A percentile compares a stretch with the other conserved stretches of the same genome.
These are phyloP conservation scores for Pneumocystis wakefieldiae DNA, from an alignment of 1,139 yeast genomes.

Conservation along the genomic window DNA sequence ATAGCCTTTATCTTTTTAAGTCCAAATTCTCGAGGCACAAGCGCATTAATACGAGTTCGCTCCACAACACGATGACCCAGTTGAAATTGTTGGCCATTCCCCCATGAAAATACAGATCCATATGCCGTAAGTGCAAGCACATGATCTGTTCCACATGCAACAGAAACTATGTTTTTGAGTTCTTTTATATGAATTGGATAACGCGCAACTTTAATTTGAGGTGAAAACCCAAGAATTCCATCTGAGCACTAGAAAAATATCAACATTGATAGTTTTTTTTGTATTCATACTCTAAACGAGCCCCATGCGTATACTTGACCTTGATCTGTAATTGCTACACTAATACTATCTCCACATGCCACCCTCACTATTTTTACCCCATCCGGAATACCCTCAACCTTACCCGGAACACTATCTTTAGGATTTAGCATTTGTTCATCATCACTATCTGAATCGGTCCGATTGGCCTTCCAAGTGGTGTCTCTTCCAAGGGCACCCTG, in stretches of 20 bases:
- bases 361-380: constrained; percentile 50
- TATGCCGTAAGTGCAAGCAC: constrained; percentile 64
- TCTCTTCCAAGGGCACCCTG: constrained; percentile 87
- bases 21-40: constrained; percentile 58
- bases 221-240: constrained; percentile 73
- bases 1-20: constrained; percentile 60
- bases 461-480: constrained; percentile 48
- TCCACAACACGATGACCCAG: constrained; percentile 72
- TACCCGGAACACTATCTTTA: constrained; percentile 73
- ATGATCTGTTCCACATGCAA: constrained; percentile 91
- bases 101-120: constrained; percentile 93
- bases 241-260: constrained; percentile 41
- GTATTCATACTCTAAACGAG: constrained; percentile 38
- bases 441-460: constrained; percentile 36
- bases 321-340: constrained; percentile 60
- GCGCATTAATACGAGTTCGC: constrained; percentile 52
- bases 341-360: constrained; percentile 86
- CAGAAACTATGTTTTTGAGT: constrained; percentile 58
- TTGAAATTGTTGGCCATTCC: constrained; percentile 87
- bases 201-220: constrained; percentile 46
- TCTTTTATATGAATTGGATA: constrained; percentile 51
- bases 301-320: constrained; percentile 98
- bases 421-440: constrained; percentile 68
- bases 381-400: constrained; percentile 53
- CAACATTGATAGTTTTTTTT: constrained; percentile 5